Conservation (phyloP, 768 basidiomycete genomes). For the Pulveroboletus frians region DNA sequence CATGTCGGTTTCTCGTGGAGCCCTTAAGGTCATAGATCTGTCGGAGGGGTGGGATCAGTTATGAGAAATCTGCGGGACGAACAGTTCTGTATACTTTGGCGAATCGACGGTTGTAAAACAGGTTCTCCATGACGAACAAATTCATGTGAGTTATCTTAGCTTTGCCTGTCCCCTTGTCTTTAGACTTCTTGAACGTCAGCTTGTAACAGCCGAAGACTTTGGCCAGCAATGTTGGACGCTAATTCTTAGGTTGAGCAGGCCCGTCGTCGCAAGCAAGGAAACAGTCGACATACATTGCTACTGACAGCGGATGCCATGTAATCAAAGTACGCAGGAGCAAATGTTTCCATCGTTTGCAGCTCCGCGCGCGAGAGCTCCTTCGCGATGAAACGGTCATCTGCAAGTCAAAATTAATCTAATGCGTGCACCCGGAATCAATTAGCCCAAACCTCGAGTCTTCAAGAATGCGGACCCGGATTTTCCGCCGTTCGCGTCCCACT, state of each 20-base stretch:
- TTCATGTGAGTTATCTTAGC: constrained; percentile 90
- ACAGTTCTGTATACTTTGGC: constrained; percentile 54
- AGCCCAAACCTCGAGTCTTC: constrained; percentile 76
- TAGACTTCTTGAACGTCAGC: constrained; percentile 79
- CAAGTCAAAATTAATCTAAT: neutral
- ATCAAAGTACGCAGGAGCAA: constrained; percentile 96
- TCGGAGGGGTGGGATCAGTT: neutral
- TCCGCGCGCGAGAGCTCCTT: constrained; percentile 92
- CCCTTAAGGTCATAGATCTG: constrained; percentile 98
- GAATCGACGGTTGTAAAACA: constrained; percentile 90
- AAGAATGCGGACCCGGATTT: constrained; percentile 96
- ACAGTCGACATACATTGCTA: constrained; percentile 55
- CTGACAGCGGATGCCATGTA: constrained; percentile 95
- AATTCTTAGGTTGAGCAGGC: constrained; percentile 6
- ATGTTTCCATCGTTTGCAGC: constrained; percentile 91
- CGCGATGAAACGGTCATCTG: constrained; percentile 97
- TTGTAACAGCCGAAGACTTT: constrained; percentile 98
- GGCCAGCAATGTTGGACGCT: constrained; percentile 92
- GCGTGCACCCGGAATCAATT: neutral
- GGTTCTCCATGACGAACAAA: constrained; percentile 94
- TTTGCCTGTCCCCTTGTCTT: constrained; percentile 56
- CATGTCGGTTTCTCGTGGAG: constrained; percentile 89
- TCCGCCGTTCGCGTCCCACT: constrained; percentile 93
- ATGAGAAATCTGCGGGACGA: neutral
- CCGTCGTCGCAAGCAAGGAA: neutral